Base-by-base conservation (phyloP, 768 basidiomycete genomes). In the Hygrophoropsis aurantiaca region DNA sequence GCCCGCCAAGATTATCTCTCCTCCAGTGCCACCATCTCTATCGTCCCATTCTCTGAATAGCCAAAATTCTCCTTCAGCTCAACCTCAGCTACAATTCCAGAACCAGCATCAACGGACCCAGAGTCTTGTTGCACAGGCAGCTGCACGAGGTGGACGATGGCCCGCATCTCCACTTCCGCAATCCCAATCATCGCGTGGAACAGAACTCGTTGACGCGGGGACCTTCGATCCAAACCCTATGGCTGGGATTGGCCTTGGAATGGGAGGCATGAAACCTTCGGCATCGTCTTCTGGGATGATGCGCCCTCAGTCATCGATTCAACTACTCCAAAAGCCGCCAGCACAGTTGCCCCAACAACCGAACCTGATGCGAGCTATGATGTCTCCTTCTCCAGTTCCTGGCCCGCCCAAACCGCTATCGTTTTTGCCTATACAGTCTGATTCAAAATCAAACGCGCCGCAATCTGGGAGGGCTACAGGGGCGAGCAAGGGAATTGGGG, bases 121-220 rank as follows among this genome's bases (percentile, higher is more conserved):
- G 50, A 81, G 72, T 50, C 68, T 87, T 20, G 60, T 88, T 54
- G 75, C 81, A 51, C 67, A 62, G 13, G 85, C 80, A 7, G 82
- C 81, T 7, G 65, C 80, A 3, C 70, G 71, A 11, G 62, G 68
- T 3, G 69, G 75, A 2, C 47, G 56, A 4, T 77, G 75, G 75
- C 75, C 75, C 33, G 62, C 65, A 8, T 64, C 71, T 40, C 52
- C 68, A 5, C 71, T 70, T 21, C 73, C 71, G 24, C 48, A 50
- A 8, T 45, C 34, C 18, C 21, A 40, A 20, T 44, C 58, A 25
- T 13, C 6, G 27, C 13, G 6, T 30, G 27, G 27, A 30, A 13
- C 13, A 13, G 27, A 30, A 6, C 27, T 30, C 13, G 13, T 30
- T 13, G 27, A 30, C 13, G 13, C 27, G 33, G 59, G 59, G n/a